A percentile compares a stretch with the other conserved stretches of the same genome.
Conservation (phyloP, 2,329 filamentous ascomycete species). For the Colletotrichum somersetense region DNA sequence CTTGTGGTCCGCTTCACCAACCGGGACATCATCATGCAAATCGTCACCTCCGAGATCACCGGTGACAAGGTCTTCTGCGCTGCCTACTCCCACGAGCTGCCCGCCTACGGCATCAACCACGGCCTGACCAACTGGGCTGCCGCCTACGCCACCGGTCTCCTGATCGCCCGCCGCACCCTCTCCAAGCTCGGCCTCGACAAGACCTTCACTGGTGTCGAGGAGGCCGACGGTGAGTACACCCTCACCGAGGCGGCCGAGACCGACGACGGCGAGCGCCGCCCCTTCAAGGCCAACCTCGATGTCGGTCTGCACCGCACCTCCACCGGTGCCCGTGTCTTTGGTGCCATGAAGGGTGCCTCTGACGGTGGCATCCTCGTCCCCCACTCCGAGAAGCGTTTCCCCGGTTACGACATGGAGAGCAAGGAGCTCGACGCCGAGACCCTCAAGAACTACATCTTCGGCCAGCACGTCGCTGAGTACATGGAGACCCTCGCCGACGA, state of each 20-base stretch:
- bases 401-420: slow-evolving; percentile 95
- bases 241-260: slow-evolving; percentile 95
- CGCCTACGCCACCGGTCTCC: slow-evolving; percentile 95
- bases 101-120: slow-evolving; percentile 96
- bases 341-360: slow-evolving; percentile 99
- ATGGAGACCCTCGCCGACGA: slow-evolving; percentile 99
- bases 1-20: slow-evolving; percentile 99
- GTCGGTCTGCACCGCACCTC: slow-evolving; percentile 98
- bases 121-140: slow-evolving; percentile 99
- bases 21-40: slow-evolving; percentile 99
- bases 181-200: slow-evolving; percentile 97
- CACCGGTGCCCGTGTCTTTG: slow-evolving; percentile 98
- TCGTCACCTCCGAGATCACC: slow-evolving; percentile 94
- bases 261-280: slow-evolving; percentile 92
- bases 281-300: slow-evolving; percentile 99
- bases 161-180: slow-evolving; percentile 95
- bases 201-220: slow-evolving; percentile 94
- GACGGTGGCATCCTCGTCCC: slow-evolving; percentile 97
- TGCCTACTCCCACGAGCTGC: slow-evolving; percentile 97
- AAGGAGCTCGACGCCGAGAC: slow-evolving; percentile 98
- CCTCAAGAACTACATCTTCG: slow-evolving; percentile 99
- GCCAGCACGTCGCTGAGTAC: slow-evolving; percentile 98
- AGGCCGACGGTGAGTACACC: slow-evolving; percentile 94
- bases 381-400: slow-evolving; percentile 99
- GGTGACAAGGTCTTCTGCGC: slow-evolving; percentile 97